phyloP scores from a whole-genome alignment of 2,329 filamentous ascomycete species.

The Alternaria alternata region DNA sequence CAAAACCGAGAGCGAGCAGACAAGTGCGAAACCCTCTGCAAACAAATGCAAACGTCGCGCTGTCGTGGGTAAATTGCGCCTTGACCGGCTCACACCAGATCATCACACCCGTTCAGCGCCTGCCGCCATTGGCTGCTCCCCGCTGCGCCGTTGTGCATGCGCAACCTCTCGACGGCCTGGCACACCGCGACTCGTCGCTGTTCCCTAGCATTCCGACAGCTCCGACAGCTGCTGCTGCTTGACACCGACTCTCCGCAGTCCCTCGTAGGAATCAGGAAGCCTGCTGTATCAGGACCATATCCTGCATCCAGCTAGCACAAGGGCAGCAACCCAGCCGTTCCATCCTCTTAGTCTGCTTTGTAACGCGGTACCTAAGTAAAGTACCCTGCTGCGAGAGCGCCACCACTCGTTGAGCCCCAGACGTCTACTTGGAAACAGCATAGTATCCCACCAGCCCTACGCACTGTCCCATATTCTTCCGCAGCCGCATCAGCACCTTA shows the following conservation, averaged over 20 bases:
- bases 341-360: slow-evolving; percentile 30
- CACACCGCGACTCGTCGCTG: not conserved
- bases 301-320: slow-evolving; percentile 29
- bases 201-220: not conserved
- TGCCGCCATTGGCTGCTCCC: slow-evolving; percentile 22
- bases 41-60: slow-evolving; percentile 2
- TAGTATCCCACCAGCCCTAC: slow-evolving; percentile 37
- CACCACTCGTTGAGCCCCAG: slow-evolving; percentile 24
- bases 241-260: not conserved
- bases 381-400: slow-evolving; percentile 16
- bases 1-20: not conserved
- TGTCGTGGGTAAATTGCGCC: slow-evolving; percentile 19
- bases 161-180: slow-evolving; percentile 23
- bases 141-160: slow-evolving; percentile 33
- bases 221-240: slow-evolving; percentile 2
- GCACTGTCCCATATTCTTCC: slow-evolving; percentile 37
- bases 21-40: not conserved
- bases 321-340: slow-evolving; percentile 9
- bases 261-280: slow-evolving; percentile 21
- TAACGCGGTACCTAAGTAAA: slow-evolving; percentile 25
- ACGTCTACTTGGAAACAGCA: slow-evolving; percentile 21
- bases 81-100: slow-evolving; percentile 20
- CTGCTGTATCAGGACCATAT: slow-evolving; percentile 35
- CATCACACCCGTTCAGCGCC: slow-evolving; percentile 11
- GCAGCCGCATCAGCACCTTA: slow-evolving; percentile 43